phyloP scores from a whole-genome alignment of 805 yeast genomes.

The Jamesozyma lodderae region DNA sequence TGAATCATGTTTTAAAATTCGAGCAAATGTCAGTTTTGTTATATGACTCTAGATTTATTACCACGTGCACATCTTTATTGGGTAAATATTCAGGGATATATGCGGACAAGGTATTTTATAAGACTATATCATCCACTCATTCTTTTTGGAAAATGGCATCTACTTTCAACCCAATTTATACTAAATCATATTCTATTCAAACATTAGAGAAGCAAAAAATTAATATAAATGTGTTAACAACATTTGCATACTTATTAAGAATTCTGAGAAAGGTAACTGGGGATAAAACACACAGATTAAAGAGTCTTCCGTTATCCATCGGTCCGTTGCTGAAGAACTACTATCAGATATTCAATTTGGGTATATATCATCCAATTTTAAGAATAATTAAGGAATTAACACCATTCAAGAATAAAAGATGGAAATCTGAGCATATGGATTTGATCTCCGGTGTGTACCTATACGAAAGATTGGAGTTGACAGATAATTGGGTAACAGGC shows the following conservation, averaged over 20 bases:
- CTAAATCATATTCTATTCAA: not conserved
- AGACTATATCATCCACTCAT: constrained; percentile 12
- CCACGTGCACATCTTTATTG: constrained; percentile 19
- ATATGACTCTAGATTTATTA: constrained; percentile 59
- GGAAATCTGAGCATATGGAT: constrained; percentile 93
- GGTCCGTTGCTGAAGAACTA: constrained; percentile 32
- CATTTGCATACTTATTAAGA: constrained; percentile 32
- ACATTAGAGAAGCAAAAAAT: not conserved
- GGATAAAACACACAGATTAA: constrained; percentile 59
- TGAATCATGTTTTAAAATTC: constrained; percentile 67
- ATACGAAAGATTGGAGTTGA: constrained; percentile 58
- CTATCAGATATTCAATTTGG: constrained; percentile 49
- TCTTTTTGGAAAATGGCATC: constrained; percentile 27
- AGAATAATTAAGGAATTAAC: constrained; percentile 68
- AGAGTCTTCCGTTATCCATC: constrained; percentile 27
- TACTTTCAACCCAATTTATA: constrained; percentile 10
- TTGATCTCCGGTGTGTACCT: constrained; percentile 78
- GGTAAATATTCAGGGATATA: constrained; percentile 23
- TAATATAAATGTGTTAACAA: constrained; percentile 10
- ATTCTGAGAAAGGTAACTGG: constrained; percentile 50
- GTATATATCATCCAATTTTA: constrained; percentile 59
- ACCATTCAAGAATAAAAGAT: constrained; percentile 87
- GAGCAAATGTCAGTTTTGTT: constrained; percentile 64
- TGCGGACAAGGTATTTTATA: constrained; percentile 26
- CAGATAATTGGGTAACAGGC: constrained; percentile 86